Evolutionary conservation across 2,329 filamentous ascomycete species (phyloP), one percentile per base, ranked within the genome.

Genomic region (Colletotrichum destructivum): DNA sequence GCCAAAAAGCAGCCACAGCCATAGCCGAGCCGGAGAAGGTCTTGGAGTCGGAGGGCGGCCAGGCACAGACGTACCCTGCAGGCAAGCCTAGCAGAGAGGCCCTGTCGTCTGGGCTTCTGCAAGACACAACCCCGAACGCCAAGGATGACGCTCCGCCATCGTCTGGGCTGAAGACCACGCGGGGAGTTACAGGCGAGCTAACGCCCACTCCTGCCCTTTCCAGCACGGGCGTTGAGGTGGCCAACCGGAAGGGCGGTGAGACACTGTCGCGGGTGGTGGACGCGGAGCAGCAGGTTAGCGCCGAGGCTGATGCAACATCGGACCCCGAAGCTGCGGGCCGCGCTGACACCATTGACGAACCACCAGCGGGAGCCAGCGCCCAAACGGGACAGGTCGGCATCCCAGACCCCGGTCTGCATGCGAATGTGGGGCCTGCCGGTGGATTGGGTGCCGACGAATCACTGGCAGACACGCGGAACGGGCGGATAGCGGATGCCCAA

Each of bases 401-500:
- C 18, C 47, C 31, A 26, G 69, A 73, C 57, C 63, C 72, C 51
- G 52, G 59, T 35, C 62, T 71, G 59, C 66, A 73, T 74, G 66
- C 51, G 60, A 65, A n/a, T 72, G 73, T 65, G 65, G 73, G 62
- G 64, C 15, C 54, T 40, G 31, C 9, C 2, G 57, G 51, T 70
- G 57, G 59, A 42, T 21, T 15, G 26, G 35, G 31, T 35, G 18
- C 52, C 60, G 64, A 74, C 67, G 71, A 71, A 74, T 74, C 71
- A 67, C 44, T 67, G 59, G 61, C 40, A 56, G 72, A 68, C 68
- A 74, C 73, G 71, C 68, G 56, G 69, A 68, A 70, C 62, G 59
- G 65, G 59, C 69, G 69, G 65, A 69, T 55, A 49, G 61, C 71
- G 68, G 73, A 73, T 72, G 73, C 65, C 61, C 67, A 72, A 72